Evolutionary conservation across 2,329 filamentous ascomycete genomes (phyloP), one percentile per base, ranked within the genome.

Genomic region (Mariannaea elegans): DNA sequence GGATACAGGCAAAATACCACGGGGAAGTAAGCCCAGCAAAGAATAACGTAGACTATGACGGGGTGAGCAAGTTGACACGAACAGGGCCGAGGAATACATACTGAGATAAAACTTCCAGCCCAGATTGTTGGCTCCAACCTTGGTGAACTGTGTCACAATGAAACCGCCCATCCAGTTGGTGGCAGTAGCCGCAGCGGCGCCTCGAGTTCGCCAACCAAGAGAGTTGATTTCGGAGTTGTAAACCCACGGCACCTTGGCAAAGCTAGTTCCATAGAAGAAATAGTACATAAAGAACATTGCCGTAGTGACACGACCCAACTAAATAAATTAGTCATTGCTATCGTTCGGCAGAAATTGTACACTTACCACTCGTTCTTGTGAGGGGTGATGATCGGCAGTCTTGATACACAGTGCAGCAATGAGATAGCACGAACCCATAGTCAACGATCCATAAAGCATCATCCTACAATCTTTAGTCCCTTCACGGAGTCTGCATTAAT

Each of bases 1-100:
- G 81, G 81, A 55, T 84, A 83, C 42, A 85, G 75, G 58, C 81
- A 75, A 66, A 80, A 84, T 5, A 82, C 78, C 36, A 78, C 62
- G 12, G 76, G 76, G 29, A 76, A 68, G 57, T 73, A 77, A 14
- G 69, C 65, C 66, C 71, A 75, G 61, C 73, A 76, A 46, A 77
- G 70, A 48, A 71, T 60, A 13, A 71, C 71, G 24, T 71, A 73
- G 42, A 75, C 72, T 75, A 36, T n/a, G n/a, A n/a, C n/a, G n/a
- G n/a, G n/a, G 2, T 2, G 1, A 21, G n/a, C n/a, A n/a, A n/a
- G 51, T 44, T 36, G n/a, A n/a, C n/a, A n/a, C n/a, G n/a, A 54
- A 44, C 13, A 16, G 32, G 3, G 7, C 12, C 9, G 14, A 8
- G 3, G 2, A 6, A 3, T 21, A 70, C 74, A 65, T 70, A 79